Conservation (phyloP, 371 early-diverging fungal species). For the Apophysomyces elegans region DNA sequence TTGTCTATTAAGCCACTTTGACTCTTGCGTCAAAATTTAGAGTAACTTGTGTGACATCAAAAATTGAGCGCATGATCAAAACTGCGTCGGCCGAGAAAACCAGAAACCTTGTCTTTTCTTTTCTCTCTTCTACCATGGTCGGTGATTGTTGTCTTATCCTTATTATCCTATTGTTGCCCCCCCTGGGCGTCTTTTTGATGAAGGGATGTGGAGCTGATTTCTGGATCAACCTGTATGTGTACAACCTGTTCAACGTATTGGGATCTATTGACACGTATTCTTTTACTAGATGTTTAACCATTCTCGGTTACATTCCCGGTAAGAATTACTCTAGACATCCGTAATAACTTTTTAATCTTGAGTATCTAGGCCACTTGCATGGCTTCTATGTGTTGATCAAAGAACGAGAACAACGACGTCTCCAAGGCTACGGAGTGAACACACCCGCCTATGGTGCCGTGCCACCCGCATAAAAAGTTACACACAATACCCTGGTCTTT, state of each 20-base stretch:
- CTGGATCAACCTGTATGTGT: constrained; percentile 54
- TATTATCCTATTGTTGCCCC: constrained; percentile 47
- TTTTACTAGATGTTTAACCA: constrained; percentile 33
- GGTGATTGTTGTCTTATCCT: constrained; percentile 53
- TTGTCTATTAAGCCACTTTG: too few species aligned
- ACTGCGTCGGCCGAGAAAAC: background rate
- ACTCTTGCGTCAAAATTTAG: too few species aligned
- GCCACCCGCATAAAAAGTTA: background rate
- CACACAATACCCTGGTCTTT: background rate
- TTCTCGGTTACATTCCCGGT: constrained; percentile 46
- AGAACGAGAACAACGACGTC: constrained; percentile 32
- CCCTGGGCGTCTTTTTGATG: constrained; percentile 52
- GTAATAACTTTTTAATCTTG: background rate
- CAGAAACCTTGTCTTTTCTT: background rate
- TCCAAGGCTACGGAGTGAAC: constrained; percentile 4
- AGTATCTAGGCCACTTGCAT: constrained; percentile 38
- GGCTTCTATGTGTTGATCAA: constrained; percentile 50
- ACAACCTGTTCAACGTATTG: background rate
- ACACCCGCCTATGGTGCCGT: background rate
- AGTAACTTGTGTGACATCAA: background rate
- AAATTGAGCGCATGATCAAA: background rate
- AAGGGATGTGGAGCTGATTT: constrained; percentile 49
- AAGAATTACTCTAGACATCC: background rate
- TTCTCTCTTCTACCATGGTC: constrained; percentile 23
- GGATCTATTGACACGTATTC: background rate